Evolutionary conservation across 2,329 filamentous ascomycete species (phyloP).

Genomic region (Dactylonectria macrodidyma): DNA sequence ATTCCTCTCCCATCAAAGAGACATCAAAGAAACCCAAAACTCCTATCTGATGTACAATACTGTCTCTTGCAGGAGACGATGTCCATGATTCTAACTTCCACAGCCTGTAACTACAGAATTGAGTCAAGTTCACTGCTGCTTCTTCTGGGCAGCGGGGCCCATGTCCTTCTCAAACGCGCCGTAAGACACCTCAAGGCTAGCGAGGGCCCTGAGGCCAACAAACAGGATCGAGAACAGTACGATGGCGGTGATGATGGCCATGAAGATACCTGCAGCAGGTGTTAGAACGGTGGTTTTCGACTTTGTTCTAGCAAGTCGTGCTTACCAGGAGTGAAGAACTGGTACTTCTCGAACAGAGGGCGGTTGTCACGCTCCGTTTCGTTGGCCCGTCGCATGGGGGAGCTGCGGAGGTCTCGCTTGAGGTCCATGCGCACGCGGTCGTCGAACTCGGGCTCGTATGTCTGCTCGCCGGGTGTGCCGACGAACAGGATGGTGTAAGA

Average conservation of each 20-base stretch:
- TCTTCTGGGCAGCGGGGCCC: conserved; percentile 90
- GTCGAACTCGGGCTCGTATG: conserved; percentile 77
- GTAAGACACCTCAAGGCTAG: conserved; percentile 90
- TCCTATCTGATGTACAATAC: conserved; percentile 51
- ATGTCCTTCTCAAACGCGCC: conserved; percentile 97
- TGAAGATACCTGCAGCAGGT: conserved; percentile 81
- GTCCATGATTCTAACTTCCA: conserved; percentile 33
- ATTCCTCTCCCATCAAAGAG: conserved; percentile 41
- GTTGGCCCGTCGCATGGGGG: conserved; percentile 55
- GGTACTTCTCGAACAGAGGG: conserved; percentile 90
- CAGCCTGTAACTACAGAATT: conserved; percentile 16
- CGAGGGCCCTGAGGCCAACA: conserved; percentile 82
- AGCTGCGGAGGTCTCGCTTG: conserved; percentile 70
- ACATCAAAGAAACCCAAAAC: conserved; percentile 47
- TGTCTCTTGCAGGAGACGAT: conserved; percentile 26
- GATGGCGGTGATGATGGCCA: conserved; percentile 80
- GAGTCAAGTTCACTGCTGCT: conserved; percentile 58
- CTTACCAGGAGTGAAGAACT: conserved; percentile 90
- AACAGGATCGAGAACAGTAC: conserved; percentile 84
- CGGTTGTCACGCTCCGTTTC: conserved; percentile 58
- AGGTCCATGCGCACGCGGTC: conserved; percentile 79
- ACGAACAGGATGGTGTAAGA: conserved; percentile 84
- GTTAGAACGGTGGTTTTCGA: conserved; percentile 17
- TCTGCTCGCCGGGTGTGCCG: conserved; percentile 70
- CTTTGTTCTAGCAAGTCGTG: too few relatives aligned